phyloP scores from a whole-genome alignment of 2,329 filamentous ascomycete genomes.

The Xylaria sp. region DNA sequence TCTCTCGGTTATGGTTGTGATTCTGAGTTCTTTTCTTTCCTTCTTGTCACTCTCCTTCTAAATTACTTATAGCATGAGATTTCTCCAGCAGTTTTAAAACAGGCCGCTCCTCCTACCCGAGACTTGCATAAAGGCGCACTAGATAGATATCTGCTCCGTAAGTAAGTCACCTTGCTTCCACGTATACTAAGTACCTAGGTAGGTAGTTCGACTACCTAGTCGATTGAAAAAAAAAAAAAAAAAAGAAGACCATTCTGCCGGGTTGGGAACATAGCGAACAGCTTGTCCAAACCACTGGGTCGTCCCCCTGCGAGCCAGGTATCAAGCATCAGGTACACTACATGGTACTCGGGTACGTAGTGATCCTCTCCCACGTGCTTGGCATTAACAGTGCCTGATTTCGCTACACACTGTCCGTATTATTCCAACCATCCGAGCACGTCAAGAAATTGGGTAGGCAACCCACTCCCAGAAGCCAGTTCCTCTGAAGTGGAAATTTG shows the following conservation, averaged over 20 bases:
- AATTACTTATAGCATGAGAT: neutral
- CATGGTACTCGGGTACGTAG: no score
- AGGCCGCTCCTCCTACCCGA: neutral
- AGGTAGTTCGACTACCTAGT: no score
- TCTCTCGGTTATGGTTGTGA: no score
- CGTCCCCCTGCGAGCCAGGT: neutral
- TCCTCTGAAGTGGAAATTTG: neutral
- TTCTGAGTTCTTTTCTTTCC: neutral
- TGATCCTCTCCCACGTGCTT: constrained; percentile 5
- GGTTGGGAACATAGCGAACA: neutral
- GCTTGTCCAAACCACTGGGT: constrained; percentile 14
- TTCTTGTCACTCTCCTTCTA: neutral
- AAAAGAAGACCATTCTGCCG: neutral
- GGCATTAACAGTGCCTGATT: constrained; percentile 9
- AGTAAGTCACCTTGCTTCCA: no score
- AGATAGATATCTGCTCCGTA: no score
- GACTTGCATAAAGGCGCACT: neutral
- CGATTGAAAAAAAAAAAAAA: neutral
- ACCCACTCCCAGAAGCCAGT: no score
- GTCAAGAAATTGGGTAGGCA: neutral
- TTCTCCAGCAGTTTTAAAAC: neutral
- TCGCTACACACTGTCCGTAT: neutral
- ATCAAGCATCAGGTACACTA: neutral
- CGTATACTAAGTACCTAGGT: no score
- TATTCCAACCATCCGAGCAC: neutral